phyloP scores from a whole-genome alignment of 2,329 filamentous ascomycete species.

The Aspergillus luchuensis region DNA sequence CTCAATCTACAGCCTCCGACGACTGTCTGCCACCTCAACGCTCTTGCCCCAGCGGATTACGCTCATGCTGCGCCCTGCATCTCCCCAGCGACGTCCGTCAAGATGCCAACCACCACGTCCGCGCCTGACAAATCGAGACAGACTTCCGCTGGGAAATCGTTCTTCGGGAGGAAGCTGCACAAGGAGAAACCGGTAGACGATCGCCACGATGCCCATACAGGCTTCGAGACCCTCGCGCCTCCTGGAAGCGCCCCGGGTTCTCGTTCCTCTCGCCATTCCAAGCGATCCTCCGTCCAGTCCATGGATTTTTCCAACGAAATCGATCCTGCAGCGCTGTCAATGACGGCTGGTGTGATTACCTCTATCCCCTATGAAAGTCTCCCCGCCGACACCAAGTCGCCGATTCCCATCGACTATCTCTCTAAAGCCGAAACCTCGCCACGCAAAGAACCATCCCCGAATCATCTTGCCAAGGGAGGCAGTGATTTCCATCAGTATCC shows the following conservation, averaged over 20 bases:
- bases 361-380: conserved; percentile 83
- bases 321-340: conserved; percentile 65
- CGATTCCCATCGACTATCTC: conserved; percentile 72
- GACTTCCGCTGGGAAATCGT: conserved; percentile 76
- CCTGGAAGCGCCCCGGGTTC: conserved; percentile 64
- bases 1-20: neutral
- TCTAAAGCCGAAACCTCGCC: conserved; percentile 63
- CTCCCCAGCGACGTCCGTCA: conserved; percentile 37
- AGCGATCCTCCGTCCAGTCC: conserved; percentile 71
- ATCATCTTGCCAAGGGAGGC: conserved; percentile 77
- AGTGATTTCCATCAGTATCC: conserved; percentile 90
- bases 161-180: conserved; percentile 78
- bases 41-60: conserved; percentile 10
- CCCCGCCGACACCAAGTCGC: conserved; percentile 65
- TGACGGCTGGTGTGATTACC: conserved; percentile 79
- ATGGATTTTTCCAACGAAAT: conserved; percentile 67
- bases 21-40: conserved; percentile 3
- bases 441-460: conserved; percentile 73
- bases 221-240: conserved; percentile 62
- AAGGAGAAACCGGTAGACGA: conserved; percentile 75
- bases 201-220: conserved; percentile 61
- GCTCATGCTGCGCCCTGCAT: conserved; percentile 40
- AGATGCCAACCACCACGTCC: conserved; percentile 60
- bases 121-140: conserved; percentile 77
- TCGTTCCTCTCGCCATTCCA: conserved; percentile 71